A percentile compares a stretch with the other conserved stretches of the same genome.
Conservation (phyloP, 306 rosid species). For the Quercus robur region DNA sequence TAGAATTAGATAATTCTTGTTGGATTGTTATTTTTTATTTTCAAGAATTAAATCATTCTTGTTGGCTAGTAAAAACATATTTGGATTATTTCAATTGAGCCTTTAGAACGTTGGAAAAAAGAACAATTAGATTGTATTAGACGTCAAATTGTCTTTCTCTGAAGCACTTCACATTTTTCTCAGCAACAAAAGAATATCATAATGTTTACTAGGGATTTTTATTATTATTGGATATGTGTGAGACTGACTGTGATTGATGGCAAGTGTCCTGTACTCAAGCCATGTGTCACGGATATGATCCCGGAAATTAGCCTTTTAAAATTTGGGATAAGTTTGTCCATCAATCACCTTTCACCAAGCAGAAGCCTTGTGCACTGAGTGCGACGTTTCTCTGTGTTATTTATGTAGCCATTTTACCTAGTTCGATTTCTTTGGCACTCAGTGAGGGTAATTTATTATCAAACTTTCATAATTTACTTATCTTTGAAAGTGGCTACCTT, state of each 20-base stretch:
- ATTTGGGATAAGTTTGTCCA: too few relatives aligned
- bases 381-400: not conserved
- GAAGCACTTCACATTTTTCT: not conserved
- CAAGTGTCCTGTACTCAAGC: too few relatives aligned
- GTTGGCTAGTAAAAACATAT: not conserved
- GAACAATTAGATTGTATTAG: not conserved
- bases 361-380: too few relatives aligned
- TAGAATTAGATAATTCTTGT: not conserved
- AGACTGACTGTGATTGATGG: too few relatives aligned
- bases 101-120: not conserved
- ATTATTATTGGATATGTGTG: not conserved
- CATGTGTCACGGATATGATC: too few relatives aligned
- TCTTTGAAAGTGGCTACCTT: not conserved
- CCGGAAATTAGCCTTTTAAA: too few relatives aligned
- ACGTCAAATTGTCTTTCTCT: slow-evolving; percentile 4
- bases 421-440: not conserved
- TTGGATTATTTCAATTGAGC: not conserved
- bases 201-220: not conserved
- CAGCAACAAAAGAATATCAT: not conserved
- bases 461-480: not conserved
- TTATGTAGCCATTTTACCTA: not conserved
- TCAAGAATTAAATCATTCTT: not conserved
- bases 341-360: too few relatives aligned
- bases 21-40: not conserved
- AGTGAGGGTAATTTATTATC: not conserved